Evolutionary conservation across 1,139 yeast species (phyloP).

Genomic region (Zygosaccharomyces pseudobailii): DNA sequence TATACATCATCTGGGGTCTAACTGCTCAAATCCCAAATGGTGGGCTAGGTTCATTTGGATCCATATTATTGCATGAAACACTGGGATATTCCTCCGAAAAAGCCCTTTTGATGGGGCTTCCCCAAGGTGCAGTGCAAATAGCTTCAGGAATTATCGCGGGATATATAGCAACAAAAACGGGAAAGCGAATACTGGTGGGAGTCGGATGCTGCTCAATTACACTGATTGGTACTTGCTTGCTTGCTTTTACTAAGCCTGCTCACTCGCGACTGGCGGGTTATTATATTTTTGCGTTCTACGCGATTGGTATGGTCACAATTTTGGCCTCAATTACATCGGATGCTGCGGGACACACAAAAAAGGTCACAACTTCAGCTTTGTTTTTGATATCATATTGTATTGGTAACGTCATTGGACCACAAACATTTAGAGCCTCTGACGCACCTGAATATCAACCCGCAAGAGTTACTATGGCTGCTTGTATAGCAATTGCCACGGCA

Average conservation of each 20-base stretch:
- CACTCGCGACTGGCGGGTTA: conserved; percentile 42
- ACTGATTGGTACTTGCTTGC: conserved; percentile 39
- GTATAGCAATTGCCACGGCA: not conserved
- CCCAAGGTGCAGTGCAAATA: conserved; percentile 34
- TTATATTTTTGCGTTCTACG: conserved; percentile 9
- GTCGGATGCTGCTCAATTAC: conserved; percentile 24
- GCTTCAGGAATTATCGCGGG: not conserved
- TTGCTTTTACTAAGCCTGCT: conserved; percentile 40
- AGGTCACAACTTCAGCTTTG: conserved; percentile 19
- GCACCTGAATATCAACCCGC: conserved; percentile 48
- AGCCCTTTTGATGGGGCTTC: conserved; percentile 38
- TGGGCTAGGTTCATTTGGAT: conserved; percentile 20
- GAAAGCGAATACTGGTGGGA: not conserved
- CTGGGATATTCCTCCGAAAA: conserved; percentile 37
- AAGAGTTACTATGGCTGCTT: conserved; percentile 9
- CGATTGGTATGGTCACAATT: conserved; percentile 27
- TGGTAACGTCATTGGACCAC: conserved; percentile 59
- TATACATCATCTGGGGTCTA: conserved; percentile 40
- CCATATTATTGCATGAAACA: conserved; percentile 34
- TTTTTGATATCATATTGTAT: conserved; percentile 30
- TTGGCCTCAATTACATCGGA: conserved; percentile 18
- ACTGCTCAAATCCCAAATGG: conserved; percentile 25
- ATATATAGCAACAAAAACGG: not conserved
- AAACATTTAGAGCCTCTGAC: conserved; percentile 47
- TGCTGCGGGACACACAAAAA: conserved; percentile 32